phyloP scores from a whole-genome alignment of 768 basidiomycete species.

The Pilatotrama ljubarskyi region DNA sequence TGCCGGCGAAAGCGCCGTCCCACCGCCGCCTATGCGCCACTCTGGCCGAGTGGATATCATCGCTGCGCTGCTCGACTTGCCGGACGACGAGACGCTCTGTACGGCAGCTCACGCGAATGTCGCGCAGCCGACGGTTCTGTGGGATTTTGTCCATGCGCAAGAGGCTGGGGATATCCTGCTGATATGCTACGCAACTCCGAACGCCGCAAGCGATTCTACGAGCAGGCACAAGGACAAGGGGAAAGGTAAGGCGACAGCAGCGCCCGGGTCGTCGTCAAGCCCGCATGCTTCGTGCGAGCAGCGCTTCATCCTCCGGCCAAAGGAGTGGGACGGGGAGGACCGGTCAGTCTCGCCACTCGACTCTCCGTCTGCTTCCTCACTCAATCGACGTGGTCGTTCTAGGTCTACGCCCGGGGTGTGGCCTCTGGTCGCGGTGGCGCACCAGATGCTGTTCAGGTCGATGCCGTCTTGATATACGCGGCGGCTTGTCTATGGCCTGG shows the following conservation, averaged over 20 bases:
- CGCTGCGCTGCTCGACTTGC: slow-evolving; percentile 23
- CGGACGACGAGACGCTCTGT: slow-evolving; percentile 13
- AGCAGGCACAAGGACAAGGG: background rate
- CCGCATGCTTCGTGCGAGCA: slow-evolving; percentile 18
- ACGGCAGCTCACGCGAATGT: background rate
- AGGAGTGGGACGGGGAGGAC: slow-evolving; percentile 25
- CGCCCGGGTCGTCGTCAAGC: background rate
- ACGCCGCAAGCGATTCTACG: background rate
- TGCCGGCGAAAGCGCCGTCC: background rate
- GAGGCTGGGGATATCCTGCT: slow-evolving; percentile 19
- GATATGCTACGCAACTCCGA: slow-evolving; percentile 16
- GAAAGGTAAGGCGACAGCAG: background rate
- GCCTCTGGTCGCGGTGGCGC: slow-evolving; percentile 26
- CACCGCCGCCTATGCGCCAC: background rate
- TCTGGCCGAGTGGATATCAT: slow-evolving; percentile 21
- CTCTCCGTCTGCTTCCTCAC: background rate
- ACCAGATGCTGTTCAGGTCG: slow-evolving; percentile 22
- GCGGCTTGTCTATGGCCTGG: no score
- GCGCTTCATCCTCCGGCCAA: slow-evolving; percentile 24
- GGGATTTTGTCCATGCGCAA: slow-evolving; percentile 19
- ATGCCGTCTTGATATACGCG: no score
- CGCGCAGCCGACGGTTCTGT: background rate
- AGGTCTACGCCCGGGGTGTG: slow-evolving; percentile 24
- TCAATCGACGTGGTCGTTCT: background rate
- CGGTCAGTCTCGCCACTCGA: slow-evolving; percentile 7